Evolutionary conservation across 306 rosid genomes (phyloP).

Genomic region (Mucuna pruriens): DNA sequence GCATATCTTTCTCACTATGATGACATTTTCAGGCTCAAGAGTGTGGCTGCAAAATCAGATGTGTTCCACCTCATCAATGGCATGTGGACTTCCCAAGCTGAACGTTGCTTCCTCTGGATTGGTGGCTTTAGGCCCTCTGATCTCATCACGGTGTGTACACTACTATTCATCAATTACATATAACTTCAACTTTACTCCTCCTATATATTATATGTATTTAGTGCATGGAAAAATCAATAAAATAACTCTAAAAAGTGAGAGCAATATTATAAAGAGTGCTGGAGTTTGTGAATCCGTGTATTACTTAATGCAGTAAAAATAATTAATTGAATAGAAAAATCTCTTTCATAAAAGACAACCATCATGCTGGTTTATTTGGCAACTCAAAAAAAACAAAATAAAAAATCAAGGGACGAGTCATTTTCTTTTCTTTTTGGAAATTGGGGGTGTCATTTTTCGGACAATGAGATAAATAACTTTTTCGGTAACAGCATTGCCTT

Average conservation of each 20-base stretch:
- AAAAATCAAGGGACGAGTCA: not conserved
- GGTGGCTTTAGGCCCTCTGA: constrained; percentile 93
- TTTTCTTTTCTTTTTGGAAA: constrained; percentile 16
- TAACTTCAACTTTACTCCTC: no score
- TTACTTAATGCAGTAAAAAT: not conserved
- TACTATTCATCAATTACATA: not conserved
- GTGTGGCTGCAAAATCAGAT: constrained; percentile 78
- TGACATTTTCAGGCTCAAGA: constrained; percentile 71
- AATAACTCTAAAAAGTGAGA: not conserved
- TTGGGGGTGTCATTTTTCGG: not conserved
- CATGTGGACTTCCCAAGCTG: constrained; percentile 83
- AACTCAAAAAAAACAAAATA: not conserved
- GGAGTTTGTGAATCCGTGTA: not conserved
- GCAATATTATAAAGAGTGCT: not conserved
- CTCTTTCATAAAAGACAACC: not conserved
- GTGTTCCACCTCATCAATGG: constrained; percentile 87
- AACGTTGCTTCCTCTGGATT: constrained; percentile 95
- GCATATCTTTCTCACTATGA: constrained; percentile 75
- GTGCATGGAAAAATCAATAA: not conserved
- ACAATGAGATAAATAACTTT: constrained; percentile 1
- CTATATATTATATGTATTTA: not conserved
- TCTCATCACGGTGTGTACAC: constrained; percentile 65
- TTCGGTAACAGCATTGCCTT: constrained; percentile 17
- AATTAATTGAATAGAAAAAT: not conserved
- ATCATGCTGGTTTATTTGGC: not conserved